These are phyloP conservation scores for Teunomyces stri DNA, from an alignment of 805 yeast genomes.

Conservation along the genomic window DNA sequence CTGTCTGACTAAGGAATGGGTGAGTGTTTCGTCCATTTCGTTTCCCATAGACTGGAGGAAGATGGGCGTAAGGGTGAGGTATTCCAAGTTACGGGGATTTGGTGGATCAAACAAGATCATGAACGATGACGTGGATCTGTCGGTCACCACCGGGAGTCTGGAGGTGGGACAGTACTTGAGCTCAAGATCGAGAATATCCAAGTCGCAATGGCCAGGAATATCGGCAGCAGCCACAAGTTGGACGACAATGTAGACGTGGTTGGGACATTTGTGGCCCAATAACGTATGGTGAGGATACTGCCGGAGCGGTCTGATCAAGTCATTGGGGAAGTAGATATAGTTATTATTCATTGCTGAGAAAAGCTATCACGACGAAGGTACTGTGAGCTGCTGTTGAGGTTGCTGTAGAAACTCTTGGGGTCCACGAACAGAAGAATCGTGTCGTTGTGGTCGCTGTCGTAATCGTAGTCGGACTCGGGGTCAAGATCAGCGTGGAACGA, in stretches of 20 bases:
- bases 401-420: conserved; percentile 21
- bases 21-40: conserved; percentile 5
- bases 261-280: conserved; percentile 23
- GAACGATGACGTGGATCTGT: conserved; percentile 11
- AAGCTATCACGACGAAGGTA: conserved; percentile 42
- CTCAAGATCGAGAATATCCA: not conserved
- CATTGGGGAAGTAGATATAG: conserved; percentile 36
- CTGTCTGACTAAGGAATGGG: conserved; percentile 20
- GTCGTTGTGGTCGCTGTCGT: conserved; percentile 5
- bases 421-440: conserved; percentile 5
- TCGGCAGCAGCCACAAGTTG: not conserved
- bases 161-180: not conserved
- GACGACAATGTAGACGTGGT: conserved; percentile 15
- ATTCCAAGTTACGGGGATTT: conserved; percentile 65
- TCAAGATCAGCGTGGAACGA: not conserved
- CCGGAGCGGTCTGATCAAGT: conserved; percentile 16
- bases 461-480: conserved; percentile 7
- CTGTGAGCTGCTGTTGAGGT: conserved; percentile 42
- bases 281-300: conserved; percentile 4
- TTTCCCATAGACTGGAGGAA: conserved; percentile 50
- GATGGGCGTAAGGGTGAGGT: conserved; percentile 73
- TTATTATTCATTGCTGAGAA: conserved; percentile 24
- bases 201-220: conserved; percentile 1
- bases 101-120: conserved; percentile 66
- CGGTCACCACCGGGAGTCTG: conserved; percentile 4